Base-by-base conservation (phyloP, 805 yeast genomes). In the Metschnikowia chrysomelidarum region DNA sequence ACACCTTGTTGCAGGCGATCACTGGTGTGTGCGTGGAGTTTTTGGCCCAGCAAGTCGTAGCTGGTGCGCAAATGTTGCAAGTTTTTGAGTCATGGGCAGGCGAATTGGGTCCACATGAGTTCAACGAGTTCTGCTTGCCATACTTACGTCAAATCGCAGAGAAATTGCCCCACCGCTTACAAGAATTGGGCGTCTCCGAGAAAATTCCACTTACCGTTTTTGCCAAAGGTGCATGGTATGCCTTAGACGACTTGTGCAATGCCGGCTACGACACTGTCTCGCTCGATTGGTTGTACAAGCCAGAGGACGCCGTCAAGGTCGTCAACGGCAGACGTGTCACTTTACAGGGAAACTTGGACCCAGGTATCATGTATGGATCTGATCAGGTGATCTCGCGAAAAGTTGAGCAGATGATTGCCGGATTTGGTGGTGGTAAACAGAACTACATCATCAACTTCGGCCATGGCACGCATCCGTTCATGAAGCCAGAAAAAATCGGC, bases 31-130 rank as follows among this genome's bases (percentile, higher is more conserved):
- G 96, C 36, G 69, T 91, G 24, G 98, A 91, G 59, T 93, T 91
- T 56, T 72, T 93, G 53, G 95, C 95, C 3, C 85, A 82, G 53
- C 98, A 93, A 64, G 96, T 93, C 28, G 78, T 80, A 48, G 98
- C 98, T 2, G 98, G 98, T 50, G 98, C 98, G 22, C 98, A 93
- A 67, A 88, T 93, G 81, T 72, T 93, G 42, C 98, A 93, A 64
- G 88, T 93, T 22, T 93, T 93, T 56, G 98, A 93, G 57, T 84
- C 95, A 23, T 89, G 96, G 95, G 98, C 96, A 38, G 96, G 98
- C 33, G 98, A 93, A 64, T 72, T 93, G 39, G 93, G 95, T 1
- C 95, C 96, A 9, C 67, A 67, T 34, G 98, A 93, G 54, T 93
- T 91, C 62, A 73, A 73, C 44, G 89, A 85, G 59, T 93, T 88